Evolutionary conservation across 1,139 yeast genomes (phyloP).

Genomic region (Tardiomyces digboiensis): DNA sequence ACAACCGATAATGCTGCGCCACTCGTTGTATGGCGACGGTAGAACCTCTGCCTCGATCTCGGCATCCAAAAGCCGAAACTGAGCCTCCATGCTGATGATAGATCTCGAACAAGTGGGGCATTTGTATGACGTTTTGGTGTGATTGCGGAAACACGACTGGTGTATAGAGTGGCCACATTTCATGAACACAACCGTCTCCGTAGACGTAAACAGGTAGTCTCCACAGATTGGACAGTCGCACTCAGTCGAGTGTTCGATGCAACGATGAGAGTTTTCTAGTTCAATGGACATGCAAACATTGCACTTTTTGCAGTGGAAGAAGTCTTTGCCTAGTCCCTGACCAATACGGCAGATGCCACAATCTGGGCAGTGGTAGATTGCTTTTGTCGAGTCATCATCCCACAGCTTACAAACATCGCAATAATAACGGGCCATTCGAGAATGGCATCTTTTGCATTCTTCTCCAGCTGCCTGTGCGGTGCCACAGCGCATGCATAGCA

Average conservation of each 20-base stretch:
- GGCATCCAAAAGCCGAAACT: constrained; percentile 74
- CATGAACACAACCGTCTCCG: constrained; percentile 83
- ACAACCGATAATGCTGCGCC: constrained; percentile 76
- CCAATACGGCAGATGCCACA: constrained; percentile 94
- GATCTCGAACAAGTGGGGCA: constrained; percentile 89
- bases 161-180: constrained; percentile 94
- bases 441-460: constrained; percentile 58
- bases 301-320: constrained; percentile 86
- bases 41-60: constrained; percentile 70
- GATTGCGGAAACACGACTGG: constrained; percentile 71
- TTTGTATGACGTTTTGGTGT: constrained; percentile 71
- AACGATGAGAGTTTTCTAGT: constrained; percentile 65
- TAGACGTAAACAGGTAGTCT: constrained; percentile 84
- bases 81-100: constrained; percentile 77
- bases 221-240: constrained; percentile 92
- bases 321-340: constrained; percentile 77
- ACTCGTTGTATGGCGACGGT: constrained; percentile 67
- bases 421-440: constrained; percentile 62
- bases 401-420: constrained; percentile 72
- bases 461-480: constrained; percentile 67
- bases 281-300: constrained; percentile 83
- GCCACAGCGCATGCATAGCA: constrained; percentile 74
- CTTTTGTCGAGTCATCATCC: constrained; percentile 65
- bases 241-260: constrained; percentile 81
- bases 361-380: constrained; percentile 84